Conservation (phyloP, 768 basidiomycete genomes). For the Leccinellum albellum region DNA sequence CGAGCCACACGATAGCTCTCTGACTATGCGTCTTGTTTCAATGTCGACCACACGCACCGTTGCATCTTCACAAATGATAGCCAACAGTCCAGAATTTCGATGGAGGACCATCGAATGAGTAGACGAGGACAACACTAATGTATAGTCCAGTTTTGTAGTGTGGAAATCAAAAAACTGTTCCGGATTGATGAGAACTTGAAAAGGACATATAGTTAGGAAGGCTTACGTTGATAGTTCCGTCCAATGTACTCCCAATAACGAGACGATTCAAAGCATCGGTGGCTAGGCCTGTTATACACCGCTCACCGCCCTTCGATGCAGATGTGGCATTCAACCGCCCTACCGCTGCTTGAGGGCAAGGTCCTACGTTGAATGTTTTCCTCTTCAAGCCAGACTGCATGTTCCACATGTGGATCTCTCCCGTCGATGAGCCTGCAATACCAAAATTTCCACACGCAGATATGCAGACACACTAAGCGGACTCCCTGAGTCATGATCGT, state of each 20-base stretch:
- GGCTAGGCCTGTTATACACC: constrained; percentile 76
- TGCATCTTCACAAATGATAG: constrained; percentile 82
- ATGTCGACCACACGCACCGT: constrained; percentile 84
- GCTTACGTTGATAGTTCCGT: constrained; percentile 86
- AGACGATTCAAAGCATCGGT: constrained; percentile 80
- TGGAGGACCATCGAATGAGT: constrained; percentile 73
- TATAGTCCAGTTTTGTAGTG: constrained; percentile 67
- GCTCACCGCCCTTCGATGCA: constrained; percentile 41
- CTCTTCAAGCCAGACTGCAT: constrained; percentile 91
- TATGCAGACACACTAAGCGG: constrained; percentile 70
- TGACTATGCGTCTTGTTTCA: constrained; percentile 82
- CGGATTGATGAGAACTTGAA: background rate
- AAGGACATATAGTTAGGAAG: background rate
- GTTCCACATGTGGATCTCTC: constrained; percentile 88
- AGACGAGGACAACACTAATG: constrained; percentile 62
- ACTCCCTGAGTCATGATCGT: background rate
- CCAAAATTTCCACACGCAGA: constrained; percentile 97
- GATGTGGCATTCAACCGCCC: constrained; percentile 39
- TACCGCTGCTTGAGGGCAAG: constrained; percentile 53
- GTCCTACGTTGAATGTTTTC: constrained; percentile 68
- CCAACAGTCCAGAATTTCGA: constrained; percentile 80
- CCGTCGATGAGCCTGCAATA: constrained; percentile 76
- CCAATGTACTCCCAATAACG: constrained; percentile 81
- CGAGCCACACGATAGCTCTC: constrained; percentile 79
- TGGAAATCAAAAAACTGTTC: constrained; percentile 95